These are phyloP conservation scores for Pyricularia sp. DNA, from an alignment of 2,329 filamentous ascomycete species.

Conservation along the genomic window DNA sequence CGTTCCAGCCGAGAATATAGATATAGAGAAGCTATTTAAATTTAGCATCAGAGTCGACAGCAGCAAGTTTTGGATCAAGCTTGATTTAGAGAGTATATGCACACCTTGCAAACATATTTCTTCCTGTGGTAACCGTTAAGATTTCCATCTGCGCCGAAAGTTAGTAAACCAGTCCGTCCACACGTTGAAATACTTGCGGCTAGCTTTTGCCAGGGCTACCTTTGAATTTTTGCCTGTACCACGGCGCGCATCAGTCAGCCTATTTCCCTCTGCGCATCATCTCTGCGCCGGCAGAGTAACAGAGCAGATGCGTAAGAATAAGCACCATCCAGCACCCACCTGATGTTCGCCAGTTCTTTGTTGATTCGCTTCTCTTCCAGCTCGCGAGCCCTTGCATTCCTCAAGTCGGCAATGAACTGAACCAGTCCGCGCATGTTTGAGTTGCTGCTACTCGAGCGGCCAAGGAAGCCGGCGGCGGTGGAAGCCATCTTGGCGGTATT, in stretches of 20 bases:
- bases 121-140: constrained; percentile 97
- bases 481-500: constrained; percentile 34
- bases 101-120: constrained; percentile 98
- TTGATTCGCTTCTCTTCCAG: constrained; percentile 99
- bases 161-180: background rate
- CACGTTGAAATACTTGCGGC: background rate
- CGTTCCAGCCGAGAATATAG: constrained; percentile 97
- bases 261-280: constrained; percentile 1
- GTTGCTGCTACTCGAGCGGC: constrained; percentile 51
- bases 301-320: constrained; percentile 6
- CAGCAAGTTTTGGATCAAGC: background rate
- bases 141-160: constrained; percentile 49
- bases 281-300: background rate
- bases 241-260: background rate
- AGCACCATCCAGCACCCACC: constrained; percentile 30
- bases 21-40: constrained; percentile 69
- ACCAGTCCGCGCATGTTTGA: constrained; percentile 73
- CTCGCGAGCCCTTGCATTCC: constrained; percentile 89
- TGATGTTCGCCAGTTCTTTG: constrained; percentile 96
- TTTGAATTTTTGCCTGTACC: constrained; percentile 75
- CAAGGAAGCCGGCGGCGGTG: constrained; percentile 46
- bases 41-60: constrained; percentile 2
- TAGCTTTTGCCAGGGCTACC: constrained; percentile 25
- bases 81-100: constrained; percentile 3
- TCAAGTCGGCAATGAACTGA: constrained; percentile 93